Conservation (phyloP, 164 flowering plant genomes). For the Warburgia ugandensis region DNA sequence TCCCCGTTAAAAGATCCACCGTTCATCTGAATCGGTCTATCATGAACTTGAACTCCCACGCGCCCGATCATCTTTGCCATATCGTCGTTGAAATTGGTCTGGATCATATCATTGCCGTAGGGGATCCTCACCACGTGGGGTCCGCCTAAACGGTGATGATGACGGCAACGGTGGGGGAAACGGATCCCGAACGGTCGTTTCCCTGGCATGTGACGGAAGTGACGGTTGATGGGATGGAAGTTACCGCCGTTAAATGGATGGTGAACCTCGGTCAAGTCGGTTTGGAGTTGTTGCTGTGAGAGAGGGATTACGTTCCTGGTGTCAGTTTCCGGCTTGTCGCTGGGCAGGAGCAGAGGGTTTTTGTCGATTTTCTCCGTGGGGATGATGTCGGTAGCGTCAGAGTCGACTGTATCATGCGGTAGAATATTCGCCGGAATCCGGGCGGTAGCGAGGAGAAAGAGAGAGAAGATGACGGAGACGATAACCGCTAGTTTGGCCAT, state of each 20-base stretch:
- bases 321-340: conserved; percentile 1
- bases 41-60: neutral
- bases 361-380: neutral
- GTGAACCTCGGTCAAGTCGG: conserved; percentile 17
- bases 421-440: conserved; percentile 11
- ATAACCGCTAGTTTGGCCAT: conserved; percentile 29
- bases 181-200: conserved; percentile 18
- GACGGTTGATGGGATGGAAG: conserved; percentile 40
- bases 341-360: neutral
- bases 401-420: too few relatives aligned
- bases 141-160: conserved; percentile 6
- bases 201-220: conserved; percentile 12
- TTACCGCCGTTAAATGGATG: too few relatives aligned
- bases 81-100: neutral
- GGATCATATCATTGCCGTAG: conserved; percentile 41
- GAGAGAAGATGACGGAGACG: conserved; percentile 19
- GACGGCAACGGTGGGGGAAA: conserved; percentile 22
- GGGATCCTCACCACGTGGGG: conserved; percentile 7
- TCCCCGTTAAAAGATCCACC: conserved; percentile 12
- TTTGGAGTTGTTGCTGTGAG: neutral
- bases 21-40: neutral
- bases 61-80: neutral
- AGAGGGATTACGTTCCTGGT: neutral
- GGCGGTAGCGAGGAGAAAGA: conserved; percentile 26
- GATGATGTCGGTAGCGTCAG: neutral